Base-by-base conservation (phyloP, 2,329 filamentous ascomycete genomes). In the Colletotrichum destructivum region DNA sequence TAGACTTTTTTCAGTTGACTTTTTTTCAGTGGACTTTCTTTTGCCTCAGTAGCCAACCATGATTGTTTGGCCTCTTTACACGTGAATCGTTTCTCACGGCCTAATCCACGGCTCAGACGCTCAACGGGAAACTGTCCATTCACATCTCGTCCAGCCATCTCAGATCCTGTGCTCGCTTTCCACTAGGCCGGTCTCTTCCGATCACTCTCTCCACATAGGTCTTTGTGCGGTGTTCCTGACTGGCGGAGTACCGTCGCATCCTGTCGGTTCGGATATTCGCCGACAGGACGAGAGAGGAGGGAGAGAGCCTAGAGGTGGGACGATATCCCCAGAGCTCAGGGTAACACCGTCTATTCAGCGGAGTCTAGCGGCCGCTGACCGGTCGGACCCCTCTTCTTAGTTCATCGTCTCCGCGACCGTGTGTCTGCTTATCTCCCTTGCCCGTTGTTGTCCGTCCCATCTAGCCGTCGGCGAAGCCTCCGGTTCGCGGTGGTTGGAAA, bases 321-420 rank as follows among this genome's bases (percentile, higher is more conserved):
- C 59, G 54, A 63, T 18, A 31, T 47, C 35, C 60, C 38, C 26
- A 49, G 49, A 63, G 9, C 60, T 26, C 26, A 49, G 49, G 68
- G 21, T 42, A 26, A 44, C 47, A 54, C 52, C n/a, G 60, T 71
- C 63, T 68, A 59, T 71, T 63, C 64, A 40, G 69, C 69, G 52
- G 69, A 68, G 57, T 57, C 64, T 47, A 68, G 68, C 57, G 57
- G 68, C 40, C 63, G 60, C 60, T 55, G 18, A 52, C 18, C 26
- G 4, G 16, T 62, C 7, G 31, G 47, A 12, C 35, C 60, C 47
- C 46, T 8, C 15, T 12, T 38, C 12, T 11, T 38, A 11, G 35
- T 38, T 38, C 9, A 23, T 18, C 23, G 16, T 23, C 23, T 23
- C 35, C 23, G 46, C 47, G 42, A 65, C 12, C 15, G 23, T 23